Evolutionary conservation across 257 asterid genomes (phyloP), one percentile per base, ranked within the genome.

Genomic region (Catharanthus roseus): DNA sequence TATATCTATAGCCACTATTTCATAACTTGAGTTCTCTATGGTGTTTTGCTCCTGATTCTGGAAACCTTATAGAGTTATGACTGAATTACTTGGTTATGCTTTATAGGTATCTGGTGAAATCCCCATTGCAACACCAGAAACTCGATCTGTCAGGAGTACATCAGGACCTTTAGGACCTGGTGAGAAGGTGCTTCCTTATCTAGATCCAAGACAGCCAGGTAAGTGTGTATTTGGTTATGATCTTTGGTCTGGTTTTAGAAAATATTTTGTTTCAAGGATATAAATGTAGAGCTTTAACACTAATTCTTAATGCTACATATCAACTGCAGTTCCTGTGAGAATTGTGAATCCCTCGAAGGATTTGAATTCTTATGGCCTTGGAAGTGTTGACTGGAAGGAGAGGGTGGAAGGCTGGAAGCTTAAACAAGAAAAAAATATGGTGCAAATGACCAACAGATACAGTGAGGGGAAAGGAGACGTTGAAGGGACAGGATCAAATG

Each of bases 181-280:
- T 45, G 98, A 93, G 63, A 91, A 85, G 77, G 88, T 91, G 72
- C 88, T 85, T 58, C 89, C 96, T 69, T 90, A 88, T 72, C 87
- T 93, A 42, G 98, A 90, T 83, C 98, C 98, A 41, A 89, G 93
- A 70, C 95, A 86, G 85, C 98, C 98, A 54, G 98, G 98, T 90
- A 33, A 61, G 45, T 15, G 60, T 18, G 21, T 61, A 23, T n/a
- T 21, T 42, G 42, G 19, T 50, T 10, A n/a, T 67, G 31, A 39
- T 18, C 19, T 38, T 7, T 18, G 15, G 12, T 50, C 34, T 47
- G 63, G 36, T 64, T 65, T 57, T 5, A 33, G 38, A 75, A 36
- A 38, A 33, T n/a, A n/a, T n/a, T 49, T 9, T 33, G 56, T 19
- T 65, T 55, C 18, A 24, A 33, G 45, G 55, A 6, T 15, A 39